Conservation (phyloP, 352 stramenopile species). For the Pythium dissimile region DNA sequence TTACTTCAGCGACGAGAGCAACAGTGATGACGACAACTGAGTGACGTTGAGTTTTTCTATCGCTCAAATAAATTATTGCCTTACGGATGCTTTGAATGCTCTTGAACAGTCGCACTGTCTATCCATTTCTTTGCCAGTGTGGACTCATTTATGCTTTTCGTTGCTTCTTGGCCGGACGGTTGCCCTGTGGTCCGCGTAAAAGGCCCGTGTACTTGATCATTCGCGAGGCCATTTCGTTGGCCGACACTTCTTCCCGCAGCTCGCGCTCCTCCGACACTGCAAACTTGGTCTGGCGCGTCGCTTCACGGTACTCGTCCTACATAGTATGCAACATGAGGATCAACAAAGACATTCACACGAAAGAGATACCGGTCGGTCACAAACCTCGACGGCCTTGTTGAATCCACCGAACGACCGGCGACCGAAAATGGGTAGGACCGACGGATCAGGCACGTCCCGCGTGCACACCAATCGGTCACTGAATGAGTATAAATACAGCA, state of each 20-base stretch:
- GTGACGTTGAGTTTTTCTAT: too few relatives aligned
- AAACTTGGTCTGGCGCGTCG: slow-evolving; percentile 50
- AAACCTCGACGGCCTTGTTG: slow-evolving; percentile 78
- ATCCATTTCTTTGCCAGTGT: too few relatives aligned
- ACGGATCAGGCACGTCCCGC: slow-evolving; percentile 67
- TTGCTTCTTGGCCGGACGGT: slow-evolving; percentile 50
- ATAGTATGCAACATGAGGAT: background rate
- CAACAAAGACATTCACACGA: background rate
- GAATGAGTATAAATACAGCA: slow-evolving; percentile 4
- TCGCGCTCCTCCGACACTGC: slow-evolving; percentile 66
- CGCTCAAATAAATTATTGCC: slow-evolving; percentile 28
- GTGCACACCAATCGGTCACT: slow-evolving; percentile 43
- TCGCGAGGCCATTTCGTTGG: slow-evolving; percentile 74
- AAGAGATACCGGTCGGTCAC: too few relatives aligned
- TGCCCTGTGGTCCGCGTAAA: slow-evolving; percentile 30
- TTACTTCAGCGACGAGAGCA: slow-evolving; percentile 82
- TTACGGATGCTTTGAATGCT: slow-evolving; percentile 36
- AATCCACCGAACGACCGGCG: slow-evolving; percentile 78
- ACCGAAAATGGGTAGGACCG: slow-evolving; percentile 67
- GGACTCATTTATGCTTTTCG: slow-evolving; percentile 32
- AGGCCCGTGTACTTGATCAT: slow-evolving; percentile 87
- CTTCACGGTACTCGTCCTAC: slow-evolving; percentile 72
- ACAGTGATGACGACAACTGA: slow-evolving; percentile 45
- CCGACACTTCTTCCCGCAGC: slow-evolving; percentile 74
- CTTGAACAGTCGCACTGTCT: too few relatives aligned